A percentile compares a stretch with the other conserved stretches of the same genome.
phyloP scores from a whole-genome alignment of 768 basidiomycete species.

The Pluteus cervinus region DNA sequence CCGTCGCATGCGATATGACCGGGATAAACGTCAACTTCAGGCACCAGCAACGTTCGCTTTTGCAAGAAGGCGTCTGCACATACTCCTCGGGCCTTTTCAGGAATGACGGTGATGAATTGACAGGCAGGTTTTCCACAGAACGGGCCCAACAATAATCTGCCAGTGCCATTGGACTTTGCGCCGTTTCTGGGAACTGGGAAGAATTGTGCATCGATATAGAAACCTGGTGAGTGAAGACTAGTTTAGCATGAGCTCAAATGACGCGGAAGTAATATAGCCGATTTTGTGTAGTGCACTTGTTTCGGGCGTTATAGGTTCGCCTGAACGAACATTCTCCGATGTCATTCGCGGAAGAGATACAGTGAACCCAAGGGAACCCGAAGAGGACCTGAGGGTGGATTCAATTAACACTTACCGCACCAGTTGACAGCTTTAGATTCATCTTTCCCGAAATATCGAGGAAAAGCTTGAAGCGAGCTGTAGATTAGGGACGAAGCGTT shows the following conservation, averaged over 20 bases:
- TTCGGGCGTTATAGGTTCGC: too few species aligned
- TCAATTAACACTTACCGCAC: constrained; percentile 64
- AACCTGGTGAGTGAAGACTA: constrained; percentile 46
- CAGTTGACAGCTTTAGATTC: constrained; percentile 78
- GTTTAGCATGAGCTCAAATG: neutral
- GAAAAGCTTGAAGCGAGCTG: constrained; percentile 67
- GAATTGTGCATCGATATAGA: constrained; percentile 68
- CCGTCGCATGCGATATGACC: constrained; percentile 96
- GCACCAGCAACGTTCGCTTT: constrained; percentile 56
- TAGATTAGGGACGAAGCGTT: constrained; percentile 81
- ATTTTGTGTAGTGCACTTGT: too few species aligned
- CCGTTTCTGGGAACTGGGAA: constrained; percentile 44
- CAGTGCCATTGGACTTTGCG: constrained; percentile 9
- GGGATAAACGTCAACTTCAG: constrained; percentile 74
- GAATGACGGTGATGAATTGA: constrained; percentile 61
- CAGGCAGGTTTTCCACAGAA: constrained; percentile 93
- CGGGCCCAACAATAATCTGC: constrained; percentile 64
- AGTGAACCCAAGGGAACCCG: too few species aligned
- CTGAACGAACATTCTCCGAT: too few species aligned
- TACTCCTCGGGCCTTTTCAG: constrained; percentile 64
- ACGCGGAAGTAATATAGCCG: neutral
- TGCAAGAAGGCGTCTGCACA: constrained; percentile 75
- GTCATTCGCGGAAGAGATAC: too few species aligned
- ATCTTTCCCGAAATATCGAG: constrained; percentile 53
- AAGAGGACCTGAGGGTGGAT: neutral